These are phyloP conservation scores for Mallotus nudiflorus DNA, from an alignment of 345 rosid genomes.

Conservation along the genomic window DNA sequence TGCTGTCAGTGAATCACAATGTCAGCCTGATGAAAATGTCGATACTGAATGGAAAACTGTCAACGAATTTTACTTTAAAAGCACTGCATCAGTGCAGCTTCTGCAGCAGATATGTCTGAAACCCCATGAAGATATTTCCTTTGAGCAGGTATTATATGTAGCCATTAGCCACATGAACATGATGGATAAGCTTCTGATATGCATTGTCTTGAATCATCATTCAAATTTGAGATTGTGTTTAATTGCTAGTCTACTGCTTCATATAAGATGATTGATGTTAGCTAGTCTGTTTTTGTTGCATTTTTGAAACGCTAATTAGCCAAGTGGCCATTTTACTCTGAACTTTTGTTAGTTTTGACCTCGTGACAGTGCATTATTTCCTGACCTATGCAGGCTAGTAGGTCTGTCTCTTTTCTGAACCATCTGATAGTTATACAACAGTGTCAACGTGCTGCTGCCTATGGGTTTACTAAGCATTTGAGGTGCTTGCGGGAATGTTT, in stretches of 20 bases:
- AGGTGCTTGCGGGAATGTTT: conserved; percentile 45
- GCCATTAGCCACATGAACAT: neutral
- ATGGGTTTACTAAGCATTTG: conserved; percentile 52
- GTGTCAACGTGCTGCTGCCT: conserved; percentile 63
- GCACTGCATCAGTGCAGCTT: conserved; percentile 72
- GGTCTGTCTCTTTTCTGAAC: conserved; percentile 70
- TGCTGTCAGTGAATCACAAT: conserved; percentile 29
- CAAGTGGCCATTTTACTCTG: neutral
- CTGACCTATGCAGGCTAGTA: conserved; percentile 51
- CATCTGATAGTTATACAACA: conserved; percentile 81
- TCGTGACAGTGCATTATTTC: neutral
- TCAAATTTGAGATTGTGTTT: neutral
- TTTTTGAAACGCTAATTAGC: neutral
- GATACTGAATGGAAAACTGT: conserved; percentile 59
- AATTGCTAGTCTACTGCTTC: neutral
- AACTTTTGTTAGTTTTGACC: neutral
- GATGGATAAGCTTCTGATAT: no score
- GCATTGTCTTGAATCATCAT: neutral
- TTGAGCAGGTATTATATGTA: conserved; percentile 63
- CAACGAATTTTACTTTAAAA: conserved; percentile 77
- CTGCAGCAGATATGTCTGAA: conserved; percentile 59
- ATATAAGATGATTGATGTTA: neutral
- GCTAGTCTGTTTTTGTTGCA: neutral
- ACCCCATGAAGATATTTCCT: conserved; percentile 66
- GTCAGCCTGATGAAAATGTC: conserved; percentile 28